Evolutionary conservation across 208 protist species (phyloP), one percentile per base, ranked within the genome.

Genomic region (Trypanosoma platydactyli): DNA sequence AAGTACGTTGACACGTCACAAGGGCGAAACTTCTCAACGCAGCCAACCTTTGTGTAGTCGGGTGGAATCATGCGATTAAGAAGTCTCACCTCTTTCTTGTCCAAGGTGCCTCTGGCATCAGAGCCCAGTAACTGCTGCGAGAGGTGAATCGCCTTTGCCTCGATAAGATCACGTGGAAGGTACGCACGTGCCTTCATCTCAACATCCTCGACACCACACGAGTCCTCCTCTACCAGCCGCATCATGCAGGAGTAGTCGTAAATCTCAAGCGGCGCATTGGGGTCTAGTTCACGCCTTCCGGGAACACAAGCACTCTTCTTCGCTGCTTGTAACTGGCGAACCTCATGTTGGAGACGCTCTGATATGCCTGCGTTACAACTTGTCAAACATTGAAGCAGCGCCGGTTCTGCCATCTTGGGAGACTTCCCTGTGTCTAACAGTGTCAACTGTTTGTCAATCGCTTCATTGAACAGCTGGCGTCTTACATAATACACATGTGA

Each of bases 211-310:
- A 91, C 59, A 20, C 72, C 80, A 57, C 71, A 66, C 12, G 56
- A 40, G 67, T 93, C 83, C 62, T 94, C 90, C 58, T 94, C 91
- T 15, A 89, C 88, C 1, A 91, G 53, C 20, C 91, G 84, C 91
- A 96, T 96, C 88, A 96, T 93, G 72, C 84, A 94, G n/a, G 90
- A 62, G 53, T 80, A 80, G 65, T 96, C 91, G 57, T 89, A 83
- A 12, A 81, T 49, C 49, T 93, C 84, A 22, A 96, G 77, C 45
- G 82, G 69, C 16, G 81, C 67, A n/a, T 75, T 70, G 16, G 91
- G 83, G 51, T 77, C 73, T 35, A 95, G 77, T 59, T 95, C 89
- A 22, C 89, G 86, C 30, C 86, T 76, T 38, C 70, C 59, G n/a
- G 89, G 72, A 24, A 86, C 79, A 27, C 53, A 65, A 50, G 84